Base-by-base conservation (phyloP, 495 filamentous ascomycete species). In the Aspergillus olivimuriae region DNA sequence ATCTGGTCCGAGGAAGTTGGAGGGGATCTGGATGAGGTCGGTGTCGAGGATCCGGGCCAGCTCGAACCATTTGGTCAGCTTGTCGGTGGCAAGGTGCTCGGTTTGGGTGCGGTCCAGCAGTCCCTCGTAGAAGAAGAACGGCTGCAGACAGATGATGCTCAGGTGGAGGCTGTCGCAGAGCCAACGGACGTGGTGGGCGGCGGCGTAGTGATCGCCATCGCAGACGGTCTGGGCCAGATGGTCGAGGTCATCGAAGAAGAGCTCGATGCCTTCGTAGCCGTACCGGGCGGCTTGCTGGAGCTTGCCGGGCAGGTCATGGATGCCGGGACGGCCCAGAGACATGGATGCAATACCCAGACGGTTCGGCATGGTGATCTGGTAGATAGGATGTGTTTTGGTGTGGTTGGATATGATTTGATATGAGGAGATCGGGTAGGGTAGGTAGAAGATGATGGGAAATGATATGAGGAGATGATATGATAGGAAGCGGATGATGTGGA, bases 71-170 rank as follows among this genome's bases (percentile, higher is more conserved):
- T 80, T 62, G 7, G 69, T 64, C 7, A 89, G 73, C 55, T 88
- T 80, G 20, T 78, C 66, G 7, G 46, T 52, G 16, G 89, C 62
- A 8, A 78, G 66, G 20, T 62, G 48, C n/a, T 61, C 61, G 50
- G 85, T 81, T 39, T 78, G 70, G 5, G 61, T 47, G 9, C 82
- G 75, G 66, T 89, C 82, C 9, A 81, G 34, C 1, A 89, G 72
- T 2, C 86, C 86, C 52, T 89, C 85, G 65, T 86, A 89, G 64
- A 87, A 80, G 64, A 76, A 74, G 62, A 90, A 89, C 9, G 86
- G 86, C 58, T 91, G 85, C 2, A 91, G 71, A 44, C 82, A 82
- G 51, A 90, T 66, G 47, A 89, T 80, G 30, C 61, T 60, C 41
- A 91, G 69, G 15, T 61, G 56, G 32, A 81, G 72, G 1, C 69